phyloP scores from a whole-genome alignment of 1,139 yeast species.

The Kurtzmaniella quercitrusa region DNA sequence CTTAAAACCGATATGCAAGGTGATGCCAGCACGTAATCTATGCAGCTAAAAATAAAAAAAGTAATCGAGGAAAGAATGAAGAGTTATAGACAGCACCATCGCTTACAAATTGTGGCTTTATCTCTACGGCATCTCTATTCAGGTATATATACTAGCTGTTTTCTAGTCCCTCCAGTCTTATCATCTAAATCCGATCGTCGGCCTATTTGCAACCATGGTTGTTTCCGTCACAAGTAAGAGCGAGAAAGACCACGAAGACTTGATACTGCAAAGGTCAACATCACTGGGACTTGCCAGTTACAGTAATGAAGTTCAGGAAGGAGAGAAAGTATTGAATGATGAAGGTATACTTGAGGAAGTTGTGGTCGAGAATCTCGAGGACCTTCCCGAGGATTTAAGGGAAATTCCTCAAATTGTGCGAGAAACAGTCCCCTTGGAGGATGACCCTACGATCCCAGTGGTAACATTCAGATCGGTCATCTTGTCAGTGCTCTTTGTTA shows the following conservation, averaged over 20 bases:
- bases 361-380: slow-evolving; percentile 4
- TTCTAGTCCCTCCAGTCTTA: neutral
- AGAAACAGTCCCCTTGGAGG: slow-evolving; percentile 31
- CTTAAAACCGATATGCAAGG: neutral
- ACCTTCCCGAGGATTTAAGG: slow-evolving; percentile 14
- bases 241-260: neutral
- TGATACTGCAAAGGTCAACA: neutral
- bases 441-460: slow-evolving; percentile 31
- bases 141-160: neutral
- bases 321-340: neutral
- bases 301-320: neutral
- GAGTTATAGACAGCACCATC: neutral
- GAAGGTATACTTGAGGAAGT: neutral
- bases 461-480: slow-evolving; percentile 40
- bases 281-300: neutral
- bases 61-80: neutral
- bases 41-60: neutral
- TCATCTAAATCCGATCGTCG: too few relatives aligned
- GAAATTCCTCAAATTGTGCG: slow-evolving; percentile 27
- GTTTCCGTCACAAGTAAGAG: neutral
- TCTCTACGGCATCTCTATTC: neutral
- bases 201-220: neutral
- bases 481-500: slow-evolving; percentile 32
- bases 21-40: neutral
- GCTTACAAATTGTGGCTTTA: neutral